Conservation (phyloP, 495 filamentous ascomycete species). For the Viridothelium virens region DNA sequence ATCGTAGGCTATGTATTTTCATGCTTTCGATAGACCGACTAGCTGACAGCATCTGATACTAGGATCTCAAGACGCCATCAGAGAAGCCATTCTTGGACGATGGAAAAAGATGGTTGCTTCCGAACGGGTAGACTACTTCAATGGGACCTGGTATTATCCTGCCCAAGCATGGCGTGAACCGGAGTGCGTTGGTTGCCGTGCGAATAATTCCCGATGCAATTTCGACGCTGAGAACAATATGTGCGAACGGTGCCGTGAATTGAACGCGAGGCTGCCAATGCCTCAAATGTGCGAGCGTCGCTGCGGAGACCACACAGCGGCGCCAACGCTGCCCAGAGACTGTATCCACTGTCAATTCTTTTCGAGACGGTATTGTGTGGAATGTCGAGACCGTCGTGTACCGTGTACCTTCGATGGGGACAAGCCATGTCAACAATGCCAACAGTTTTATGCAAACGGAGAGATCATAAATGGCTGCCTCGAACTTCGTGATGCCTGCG, state of each 20-base stretch:
- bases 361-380: neutral
- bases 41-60: neutral
- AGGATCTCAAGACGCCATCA: neutral
- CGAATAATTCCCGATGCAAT: neutral
- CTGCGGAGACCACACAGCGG: neutral
- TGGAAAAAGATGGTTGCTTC: neutral
- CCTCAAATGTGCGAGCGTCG: neutral
- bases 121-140: neutral
- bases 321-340: too few relatives aligned
- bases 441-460: neutral
- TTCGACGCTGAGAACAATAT: neutral
- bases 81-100: neutral
- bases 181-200: neutral
- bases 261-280: neutral
- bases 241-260: neutral
- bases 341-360: neutral
- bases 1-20: neutral
- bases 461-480: neutral
- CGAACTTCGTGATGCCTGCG: neutral
- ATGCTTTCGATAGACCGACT: neutral
- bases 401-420: neutral
- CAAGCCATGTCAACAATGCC: neutral
- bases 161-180: neutral
- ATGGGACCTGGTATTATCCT: neutral
- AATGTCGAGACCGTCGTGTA: neutral